These are phyloP conservation scores for Crithidia thermophila DNA, from an alignment of 208 protist genomes.

Conservation along the genomic window DNA sequence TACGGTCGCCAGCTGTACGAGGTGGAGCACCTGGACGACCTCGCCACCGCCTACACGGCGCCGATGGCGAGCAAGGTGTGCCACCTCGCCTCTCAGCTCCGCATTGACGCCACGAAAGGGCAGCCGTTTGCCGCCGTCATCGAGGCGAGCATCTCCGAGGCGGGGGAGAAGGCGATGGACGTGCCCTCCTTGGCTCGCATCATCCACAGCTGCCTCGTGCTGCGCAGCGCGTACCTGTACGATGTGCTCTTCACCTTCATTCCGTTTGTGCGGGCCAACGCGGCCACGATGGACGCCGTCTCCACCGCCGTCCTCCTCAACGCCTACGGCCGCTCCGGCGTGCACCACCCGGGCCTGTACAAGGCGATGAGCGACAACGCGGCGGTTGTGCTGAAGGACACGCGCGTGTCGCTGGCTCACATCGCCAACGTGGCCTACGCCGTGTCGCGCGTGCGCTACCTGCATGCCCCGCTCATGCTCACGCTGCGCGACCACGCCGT, in stretches of 20 bases:
- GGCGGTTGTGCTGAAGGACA: constrained; percentile 61
- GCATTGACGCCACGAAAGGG: constrained; percentile 68
- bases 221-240: constrained; percentile 72
- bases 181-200: constrained; percentile 68
- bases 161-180: constrained; percentile 60
- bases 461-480: constrained; percentile 68
- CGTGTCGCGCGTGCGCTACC: constrained; percentile 73
- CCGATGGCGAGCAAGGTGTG: constrained; percentile 62
- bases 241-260: constrained; percentile 86
- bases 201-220: constrained; percentile 81
- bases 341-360: constrained; percentile 80
- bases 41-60: constrained; percentile 52
- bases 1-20: constrained; percentile 86
- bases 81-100: constrained; percentile 74
- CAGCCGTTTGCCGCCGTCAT: constrained; percentile 61
- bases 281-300: constrained; percentile 58
- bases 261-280: constrained; percentile 46
- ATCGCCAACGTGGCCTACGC: constrained; percentile 88
- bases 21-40: constrained; percentile 76
- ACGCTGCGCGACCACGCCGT: constrained; percentile 80
- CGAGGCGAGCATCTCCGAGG: constrained; percentile 39
- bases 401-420: constrained; percentile 71
- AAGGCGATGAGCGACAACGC: constrained; percentile 67
- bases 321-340: constrained; percentile 85
- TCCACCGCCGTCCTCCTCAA: constrained; percentile 86